Evolutionary conservation across 176 grass and related monocot genomes (phyloP).

Genomic region (barley (Hordeum vulgare)): MorexV3_pseudomolecules_assembly NC_058521.1:526114176-526114675

Average conservation of each 20-base stretch:
- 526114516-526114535: constrained; percentile 49
- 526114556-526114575: constrained; percentile 87
- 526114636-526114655: constrained; percentile 26
- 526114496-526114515: constrained; percentile 69
- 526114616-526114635: not conserved
- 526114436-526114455: constrained; percentile 82
- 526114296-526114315: constrained; percentile 76
- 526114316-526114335: constrained; percentile 67
- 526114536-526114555: constrained; percentile 68
- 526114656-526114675: constrained; percentile 75
- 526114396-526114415: constrained; percentile 34
- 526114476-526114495: constrained; percentile 97
- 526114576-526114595: constrained; percentile 73
- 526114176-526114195: not conserved
- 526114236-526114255: constrained; percentile 95
- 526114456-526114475: constrained; percentile 86
- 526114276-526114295: constrained; percentile 96
- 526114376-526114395: constrained; percentile 40
- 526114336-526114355: constrained; percentile 39
- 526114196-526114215: not conserved
- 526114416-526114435: constrained; percentile 48
- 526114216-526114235: constrained; percentile 26
- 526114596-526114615: constrained; percentile 24
- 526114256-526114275: constrained; percentile 87
- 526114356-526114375: constrained; percentile 43